Percentiles rank a stretch among this genome's conserved stretches.
phyloP scores from a whole-genome alignment of 768 basidiomycete species.

The Gelatoporia subvermispora region DNA sequence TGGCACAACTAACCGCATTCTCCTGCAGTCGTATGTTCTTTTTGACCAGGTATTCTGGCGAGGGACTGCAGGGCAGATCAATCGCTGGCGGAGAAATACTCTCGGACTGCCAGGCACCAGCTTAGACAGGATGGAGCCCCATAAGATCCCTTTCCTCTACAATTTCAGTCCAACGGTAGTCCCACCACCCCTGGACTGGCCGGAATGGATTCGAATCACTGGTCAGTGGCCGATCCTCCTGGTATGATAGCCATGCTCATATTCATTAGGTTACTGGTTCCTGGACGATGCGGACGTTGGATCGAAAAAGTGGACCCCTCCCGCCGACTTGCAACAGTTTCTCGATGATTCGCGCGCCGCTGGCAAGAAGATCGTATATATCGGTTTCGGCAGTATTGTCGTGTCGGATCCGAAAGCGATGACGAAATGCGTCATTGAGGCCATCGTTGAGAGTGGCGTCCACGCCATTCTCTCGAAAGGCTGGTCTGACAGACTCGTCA shows the following conservation, averaged over 20 bases:
- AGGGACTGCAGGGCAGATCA: conserved; percentile 89
- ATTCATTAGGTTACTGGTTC: conserved; percentile 85
- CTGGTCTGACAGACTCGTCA: conserved; percentile 89
- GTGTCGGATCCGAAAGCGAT: conserved; percentile 91
- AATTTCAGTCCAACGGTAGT: conserved; percentile 92
- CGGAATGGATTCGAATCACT: conserved; percentile 95
- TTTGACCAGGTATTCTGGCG: conserved; percentile 99
- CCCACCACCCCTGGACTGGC: conserved; percentile 95
- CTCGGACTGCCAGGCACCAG: conserved; percentile 76
- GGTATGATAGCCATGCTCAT: conserved; percentile 1
- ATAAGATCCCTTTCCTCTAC: conserved; percentile 97
- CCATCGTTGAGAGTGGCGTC: conserved; percentile 82
- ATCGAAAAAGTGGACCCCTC: conserved; percentile 85
- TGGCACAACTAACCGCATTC: not conserved
- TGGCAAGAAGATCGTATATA: conserved; percentile 91
- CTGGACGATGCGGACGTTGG: conserved; percentile 89
- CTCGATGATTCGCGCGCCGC: conserved; percentile 71
- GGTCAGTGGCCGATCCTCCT: conserved; percentile 38
- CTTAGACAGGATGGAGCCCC: conserved; percentile 93
- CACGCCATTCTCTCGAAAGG: conserved; percentile 94
- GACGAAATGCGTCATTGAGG: conserved; percentile 88
- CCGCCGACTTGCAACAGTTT: conserved; percentile 73
- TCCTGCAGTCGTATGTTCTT: conserved; percentile 79
- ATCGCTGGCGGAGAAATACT: conserved; percentile 82
- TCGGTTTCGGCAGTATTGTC: conserved; percentile 96